Evolutionary conservation across 768 basidiomycete genomes (phyloP).

Genomic region (Ramaria rubella): DNA sequence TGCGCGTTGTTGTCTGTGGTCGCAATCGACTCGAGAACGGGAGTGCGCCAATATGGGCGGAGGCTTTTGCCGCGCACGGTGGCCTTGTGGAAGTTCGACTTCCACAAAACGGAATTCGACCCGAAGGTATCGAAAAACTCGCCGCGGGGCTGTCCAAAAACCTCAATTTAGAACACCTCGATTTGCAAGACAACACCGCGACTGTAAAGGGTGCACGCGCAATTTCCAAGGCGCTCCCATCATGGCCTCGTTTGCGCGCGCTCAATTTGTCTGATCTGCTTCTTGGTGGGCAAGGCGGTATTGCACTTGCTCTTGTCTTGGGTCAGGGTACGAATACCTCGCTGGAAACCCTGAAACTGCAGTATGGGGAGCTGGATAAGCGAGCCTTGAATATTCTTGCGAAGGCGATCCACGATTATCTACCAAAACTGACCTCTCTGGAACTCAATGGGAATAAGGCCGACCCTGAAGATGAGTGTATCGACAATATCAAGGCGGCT

Average conservation of each 20-base stretch:
- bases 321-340: background rate
- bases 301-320: background rate
- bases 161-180: constrained; percentile 61
- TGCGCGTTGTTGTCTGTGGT: constrained; percentile 83
- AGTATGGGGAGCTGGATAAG: constrained; percentile 2
- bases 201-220: constrained; percentile 49
- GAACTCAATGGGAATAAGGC: constrained; percentile 79
- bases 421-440: constrained; percentile 54
- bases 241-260: constrained; percentile 47
- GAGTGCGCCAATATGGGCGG: constrained; percentile 75
- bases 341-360: constrained; percentile 3
- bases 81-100: constrained; percentile 80
- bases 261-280: background rate
- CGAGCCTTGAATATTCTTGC: constrained; percentile 2
- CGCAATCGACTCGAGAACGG: constrained; percentile 95
- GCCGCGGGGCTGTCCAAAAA: constrained; percentile 69
- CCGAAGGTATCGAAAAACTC: constrained; percentile 80
- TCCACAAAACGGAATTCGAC: constrained; percentile 97
- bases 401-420: constrained; percentile 29
- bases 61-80: constrained; percentile 80
- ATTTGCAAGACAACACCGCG: constrained; percentile 90
- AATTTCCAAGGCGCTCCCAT: constrained; percentile 57
- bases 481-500: constrained; percentile 34
- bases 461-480: constrained; percentile 38
- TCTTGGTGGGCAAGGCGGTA: constrained; percentile 64